Base-by-base conservation (phyloP, 2,329 filamentous ascomycete genomes). In the Sclerotinia borealis region DNA sequence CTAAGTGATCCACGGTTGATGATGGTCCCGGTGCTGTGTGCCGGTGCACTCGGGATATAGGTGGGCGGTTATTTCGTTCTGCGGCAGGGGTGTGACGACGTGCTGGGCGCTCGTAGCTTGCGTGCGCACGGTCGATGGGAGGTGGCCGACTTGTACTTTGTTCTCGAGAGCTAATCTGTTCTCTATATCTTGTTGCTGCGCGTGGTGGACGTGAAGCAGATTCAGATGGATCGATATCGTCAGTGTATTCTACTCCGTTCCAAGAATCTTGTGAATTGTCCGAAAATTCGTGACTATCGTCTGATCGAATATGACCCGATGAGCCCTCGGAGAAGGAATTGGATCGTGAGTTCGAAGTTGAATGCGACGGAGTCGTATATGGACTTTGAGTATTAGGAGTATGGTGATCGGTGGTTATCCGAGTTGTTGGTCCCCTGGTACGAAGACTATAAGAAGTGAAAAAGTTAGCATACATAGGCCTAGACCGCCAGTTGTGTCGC, bases 1-100 rank as follows among this genome's bases (percentile, higher is more conserved):
- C 85, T 25, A 80, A 80, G 41, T 83, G 83, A 74, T 89, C 88
- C 78, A 83, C 80, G 74, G 82, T 89, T 78, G 85, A 83, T 62
- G 84, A 79, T 68, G 81, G 79, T 67, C 79, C 78, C 68, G 83
- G 81, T 69, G 75, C 75, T 64, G 76, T 64, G 74, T 78, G 68
- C 76, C 68, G 79, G 68, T 75, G 71, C 71, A 78, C 67, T 72
- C 78, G 66, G 73, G 75, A 63, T 75, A 77, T 66, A 74, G 77
- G 52, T 64, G 75, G 74, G 43, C 69, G 66, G 51, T 65, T 64
- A 75, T 72, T 63, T 77, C 77, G 63, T 65, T 74, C 72, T 17
- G 68, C 63, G 13, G 70, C 69, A 19, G 58, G 58, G 31, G 71
- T 71, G 54, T 73, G 70, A 61, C 74, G 73, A 48, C 79, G 77